A percentile compares a stretch with the other conserved stretches of the same genome.
phyloP scores from a whole-genome alignment of 2,329 filamentous ascomycete genomes.

The Calonectria pauciramosa region DNA sequence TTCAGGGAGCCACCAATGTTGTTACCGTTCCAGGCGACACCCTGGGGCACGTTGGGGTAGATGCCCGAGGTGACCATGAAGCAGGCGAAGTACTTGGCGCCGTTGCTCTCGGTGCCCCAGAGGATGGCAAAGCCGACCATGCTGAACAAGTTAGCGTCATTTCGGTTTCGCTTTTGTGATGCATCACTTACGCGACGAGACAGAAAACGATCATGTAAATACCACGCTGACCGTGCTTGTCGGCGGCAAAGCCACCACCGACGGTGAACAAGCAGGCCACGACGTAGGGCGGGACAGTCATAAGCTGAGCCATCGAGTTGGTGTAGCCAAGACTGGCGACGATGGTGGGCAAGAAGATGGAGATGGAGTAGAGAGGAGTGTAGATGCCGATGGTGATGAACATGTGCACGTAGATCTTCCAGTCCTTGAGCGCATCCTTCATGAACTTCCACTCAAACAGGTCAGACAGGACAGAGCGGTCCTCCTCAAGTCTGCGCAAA shows the following conservation, averaged over 20 bases:
- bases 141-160: constrained; percentile 38
- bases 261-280: constrained; percentile 55
- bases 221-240: constrained; percentile 52
- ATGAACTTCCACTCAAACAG: constrained; percentile 70
- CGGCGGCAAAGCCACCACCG: constrained; percentile 59
- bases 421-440: constrained; percentile 70
- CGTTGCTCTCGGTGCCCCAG: constrained; percentile 49
- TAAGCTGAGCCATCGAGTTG: constrained; percentile 54
- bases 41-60: constrained; percentile 69
- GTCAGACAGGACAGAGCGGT: constrained; percentile 65
- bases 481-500: constrained; percentile 56
- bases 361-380: constrained; percentile 55
- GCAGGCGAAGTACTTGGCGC: constrained; percentile 62
- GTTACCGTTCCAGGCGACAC: constrained; percentile 71
- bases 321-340: constrained; percentile 53
- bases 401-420: constrained; percentile 69
- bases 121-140: constrained; percentile 53
- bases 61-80: constrained; percentile 56
- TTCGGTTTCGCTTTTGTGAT: background rate
- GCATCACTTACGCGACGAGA: constrained; percentile 48
- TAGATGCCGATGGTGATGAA: constrained; percentile 72
- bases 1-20: constrained; percentile 70
- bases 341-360: constrained; percentile 54
- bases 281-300: constrained; percentile 55
- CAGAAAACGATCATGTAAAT: constrained; percentile 56